Conservation (phyloP, 148 eudicot genomes). For the Diospyros lotus region DNA sequence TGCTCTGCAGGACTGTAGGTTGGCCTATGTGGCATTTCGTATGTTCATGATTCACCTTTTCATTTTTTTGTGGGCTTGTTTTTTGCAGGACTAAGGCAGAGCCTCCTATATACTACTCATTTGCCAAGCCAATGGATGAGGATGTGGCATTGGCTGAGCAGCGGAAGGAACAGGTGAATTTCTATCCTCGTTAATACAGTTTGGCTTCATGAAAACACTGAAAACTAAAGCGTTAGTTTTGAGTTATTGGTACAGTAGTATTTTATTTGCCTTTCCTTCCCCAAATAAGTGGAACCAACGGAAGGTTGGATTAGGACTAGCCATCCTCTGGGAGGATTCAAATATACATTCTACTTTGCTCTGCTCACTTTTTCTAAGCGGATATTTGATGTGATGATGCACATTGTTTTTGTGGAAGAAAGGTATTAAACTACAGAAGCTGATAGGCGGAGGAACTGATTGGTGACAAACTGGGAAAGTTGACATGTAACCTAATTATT, state of each 20-base stretch:
- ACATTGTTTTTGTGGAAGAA: neutral
- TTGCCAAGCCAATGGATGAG: constrained; percentile 71
- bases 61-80: constrained; percentile 20
- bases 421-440: neutral
- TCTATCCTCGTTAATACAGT: neutral
- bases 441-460: neutral
- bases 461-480: constrained; percentile 1
- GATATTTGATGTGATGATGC: neutral
- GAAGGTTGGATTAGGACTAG: neutral
- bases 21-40: constrained; percentile 4
- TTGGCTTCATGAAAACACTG: neutral
- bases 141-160: constrained; percentile 41
- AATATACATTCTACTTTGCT: neutral
- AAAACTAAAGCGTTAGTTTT: neutral
- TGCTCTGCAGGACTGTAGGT: constrained; percentile 33
- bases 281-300: no score
- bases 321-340: neutral
- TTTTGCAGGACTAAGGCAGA: constrained; percentile 80
- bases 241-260: no score
- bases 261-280: no score
- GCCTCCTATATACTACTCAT: constrained; percentile 74
- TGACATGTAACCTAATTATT: neutral
- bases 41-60: constrained; percentile 9
- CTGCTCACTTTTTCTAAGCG: neutral
- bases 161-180: constrained; percentile 73